Evolutionary conservation across 371 early-diverging fungal species (phyloP).

Genomic region (Batkoa obscura): DNA sequence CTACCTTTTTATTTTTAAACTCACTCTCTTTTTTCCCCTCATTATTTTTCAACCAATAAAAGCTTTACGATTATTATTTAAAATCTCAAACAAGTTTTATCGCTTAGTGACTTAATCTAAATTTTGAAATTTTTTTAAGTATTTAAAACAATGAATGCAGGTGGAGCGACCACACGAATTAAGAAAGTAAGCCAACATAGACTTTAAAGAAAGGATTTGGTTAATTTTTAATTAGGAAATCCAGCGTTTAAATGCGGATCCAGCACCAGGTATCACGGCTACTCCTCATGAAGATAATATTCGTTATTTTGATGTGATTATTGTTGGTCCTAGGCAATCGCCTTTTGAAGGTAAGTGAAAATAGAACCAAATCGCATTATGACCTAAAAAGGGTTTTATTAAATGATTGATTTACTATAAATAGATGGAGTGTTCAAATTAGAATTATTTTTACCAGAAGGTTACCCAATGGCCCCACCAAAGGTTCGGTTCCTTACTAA

Average conservation of each 20-base stretch:
- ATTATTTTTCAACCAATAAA: too few species aligned
- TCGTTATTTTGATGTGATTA: constrained; percentile 93
- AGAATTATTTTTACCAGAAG: constrained; percentile 91
- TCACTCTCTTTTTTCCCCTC: too few species aligned
- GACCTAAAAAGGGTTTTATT: neutral
- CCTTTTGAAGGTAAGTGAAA: constrained; percentile 81
- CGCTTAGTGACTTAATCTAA: too few species aligned
- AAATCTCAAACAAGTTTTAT: too few species aligned
- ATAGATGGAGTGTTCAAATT: constrained; percentile 89
- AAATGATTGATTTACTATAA: neutral
- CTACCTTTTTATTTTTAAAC: too few species aligned
- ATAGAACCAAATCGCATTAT: neutral
- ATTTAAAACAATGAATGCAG: too few species aligned
- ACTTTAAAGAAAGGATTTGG: too few species aligned
- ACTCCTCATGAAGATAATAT: constrained; percentile 85
- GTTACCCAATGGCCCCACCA: constrained; percentile 98
- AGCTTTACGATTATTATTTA: too few species aligned
- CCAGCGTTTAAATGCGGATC: constrained; percentile 80
- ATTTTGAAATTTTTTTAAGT: too few species aligned
- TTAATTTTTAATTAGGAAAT: too few species aligned
- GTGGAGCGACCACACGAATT: too few species aligned
- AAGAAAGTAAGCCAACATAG: too few species aligned
- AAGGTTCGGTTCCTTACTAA: constrained; percentile 96
- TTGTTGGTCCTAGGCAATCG: constrained; percentile 89
- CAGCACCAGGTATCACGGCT: constrained; percentile 88